Evolutionary conservation across 2,329 filamentous ascomycete species (phyloP), one percentile per base, ranked within the genome.

Genomic region (Samsoniella hepiali): DNA sequence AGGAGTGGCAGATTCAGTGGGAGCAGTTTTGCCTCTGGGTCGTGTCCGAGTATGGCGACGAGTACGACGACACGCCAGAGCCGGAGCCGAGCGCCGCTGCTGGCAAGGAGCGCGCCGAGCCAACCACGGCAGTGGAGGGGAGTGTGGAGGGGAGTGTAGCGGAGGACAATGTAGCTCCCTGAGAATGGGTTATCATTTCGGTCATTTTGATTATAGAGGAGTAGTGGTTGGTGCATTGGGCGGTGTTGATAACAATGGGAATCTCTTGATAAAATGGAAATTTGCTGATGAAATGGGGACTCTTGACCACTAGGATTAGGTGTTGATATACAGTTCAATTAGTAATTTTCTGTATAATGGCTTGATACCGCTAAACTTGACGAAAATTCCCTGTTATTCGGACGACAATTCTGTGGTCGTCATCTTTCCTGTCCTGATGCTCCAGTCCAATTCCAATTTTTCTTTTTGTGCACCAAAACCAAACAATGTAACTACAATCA

Each of bases 21-120:
- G 94, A 98, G 79, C 83, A 86, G 71, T 98, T 95, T 73, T 98
- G 93, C 72, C 82, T 92, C 61, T 97, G 93, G 93, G 82, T 98
- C 51, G 89, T 97, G 10, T 81, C 87, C 44, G 91, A 96, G 77
- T 96, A 84, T 69, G 82, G 79, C 9, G 81, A 82, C 0, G 87
- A 93, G 75, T 94, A 85, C 62, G 80, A 74, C 40, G 74, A 75
- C 8, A 71, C 57, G 34, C 70, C 63, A 0, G 70, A 73, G 13
- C 34, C 61, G 3, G 63, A 64, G 31, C 29, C 47, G 13, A 68
- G 66, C 10, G 63, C 58, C 13, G 61, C 47, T 5, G 53, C 11
- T 10, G 62, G 27, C 3, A 44, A 62, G 22, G 22, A 63, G 27
- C 13, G 42, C 6, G n/a, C 32, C 1, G 44, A 50, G 13, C 3